Conservation (phyloP, 257 asterid species). For the Ophiorrhiza pumila region DNA sequence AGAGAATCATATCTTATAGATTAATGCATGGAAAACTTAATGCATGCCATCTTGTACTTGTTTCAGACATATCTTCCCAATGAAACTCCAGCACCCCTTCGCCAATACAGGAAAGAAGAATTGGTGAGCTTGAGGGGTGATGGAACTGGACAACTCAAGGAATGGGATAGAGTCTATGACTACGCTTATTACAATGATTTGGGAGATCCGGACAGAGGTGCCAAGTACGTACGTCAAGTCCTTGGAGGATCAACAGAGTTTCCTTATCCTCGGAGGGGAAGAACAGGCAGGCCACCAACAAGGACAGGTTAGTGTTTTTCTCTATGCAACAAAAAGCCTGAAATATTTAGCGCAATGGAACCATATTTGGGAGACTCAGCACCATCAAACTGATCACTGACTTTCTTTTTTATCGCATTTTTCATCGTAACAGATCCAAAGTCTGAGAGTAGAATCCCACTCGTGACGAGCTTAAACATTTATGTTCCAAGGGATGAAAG, state of each 20-base stretch:
- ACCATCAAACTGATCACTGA: too few relatives aligned
- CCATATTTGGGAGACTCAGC: not conserved
- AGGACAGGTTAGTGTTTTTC: too few relatives aligned
- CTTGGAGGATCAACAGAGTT: constrained; percentile 35
- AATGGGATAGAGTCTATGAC: constrained; percentile 47
- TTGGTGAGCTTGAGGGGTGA: constrained; percentile 32
- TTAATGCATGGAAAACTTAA: too few relatives aligned
- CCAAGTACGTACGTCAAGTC: constrained; percentile 21
- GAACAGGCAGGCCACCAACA: constrained; percentile 61
- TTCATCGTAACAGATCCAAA: constrained; percentile 25
- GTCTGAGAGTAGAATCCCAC: constrained; percentile 28
- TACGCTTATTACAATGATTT: constrained; percentile 40
- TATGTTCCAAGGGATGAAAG: constrained; percentile 41
- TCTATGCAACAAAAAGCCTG: too few relatives aligned
- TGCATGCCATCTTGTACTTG: not conserved
- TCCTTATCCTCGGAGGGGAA: constrained; percentile 66
- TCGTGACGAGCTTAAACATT: constrained; percentile 19
- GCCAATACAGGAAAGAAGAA: constrained; percentile 30
- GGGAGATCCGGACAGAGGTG: constrained; percentile 35
- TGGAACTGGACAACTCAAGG: constrained; percentile 32
- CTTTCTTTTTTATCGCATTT: not conserved
- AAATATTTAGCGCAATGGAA: not conserved
- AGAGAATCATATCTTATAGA: too few relatives aligned
- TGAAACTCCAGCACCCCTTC: constrained; percentile 34
- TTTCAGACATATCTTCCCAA: constrained; percentile 36